phyloP scores from a whole-genome alignment of 148 eudicot species.

The Beta vulgaris region DNA sequence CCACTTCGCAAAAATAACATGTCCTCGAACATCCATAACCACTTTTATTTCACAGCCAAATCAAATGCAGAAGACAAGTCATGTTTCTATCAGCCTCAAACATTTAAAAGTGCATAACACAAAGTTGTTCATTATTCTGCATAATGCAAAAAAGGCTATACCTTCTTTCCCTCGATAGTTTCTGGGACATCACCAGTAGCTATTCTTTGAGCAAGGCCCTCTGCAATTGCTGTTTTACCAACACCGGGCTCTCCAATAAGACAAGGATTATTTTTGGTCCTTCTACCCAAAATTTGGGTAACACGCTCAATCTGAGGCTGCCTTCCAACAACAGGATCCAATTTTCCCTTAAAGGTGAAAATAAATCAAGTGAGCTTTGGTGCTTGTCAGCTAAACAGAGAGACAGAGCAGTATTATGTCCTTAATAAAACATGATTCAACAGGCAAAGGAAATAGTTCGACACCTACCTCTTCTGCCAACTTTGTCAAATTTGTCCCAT shows the following conservation, averaged over 20 bases:
- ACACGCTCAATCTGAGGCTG: constrained; percentile 85
- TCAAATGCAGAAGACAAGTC: background rate
- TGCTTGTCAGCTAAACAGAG: background rate
- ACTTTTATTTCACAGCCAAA: background rate
- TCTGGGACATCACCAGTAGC: constrained; percentile 92
- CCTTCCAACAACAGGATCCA: constrained; percentile 98
- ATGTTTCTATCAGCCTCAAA: background rate
- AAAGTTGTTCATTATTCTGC: constrained; percentile 2
- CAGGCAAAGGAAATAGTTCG: background rate
- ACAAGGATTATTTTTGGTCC: constrained; percentile 95
- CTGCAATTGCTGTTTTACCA: constrained; percentile 94
- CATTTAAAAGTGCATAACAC: background rate
- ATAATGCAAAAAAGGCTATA: constrained; percentile 15
- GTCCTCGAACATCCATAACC: background rate
- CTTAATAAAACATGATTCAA: background rate
- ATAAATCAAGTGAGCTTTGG: constrained; percentile 5
- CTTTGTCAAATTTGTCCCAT: constrained; percentile 93
- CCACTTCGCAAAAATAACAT: background rate
- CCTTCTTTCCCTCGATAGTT: constrained; percentile 92
- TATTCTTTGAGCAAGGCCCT: constrained; percentile 93
- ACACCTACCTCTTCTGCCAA: constrained; percentile 80
- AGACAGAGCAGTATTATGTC: too few relatives aligned
- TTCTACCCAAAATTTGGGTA: constrained; percentile 78
- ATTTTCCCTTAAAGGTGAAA: constrained; percentile 59
- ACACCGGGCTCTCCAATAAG: constrained; percentile 98